Evolutionary conservation across 768 basidiomycete species (phyloP).

Genomic region (Boletus tomentosulus): DNA sequence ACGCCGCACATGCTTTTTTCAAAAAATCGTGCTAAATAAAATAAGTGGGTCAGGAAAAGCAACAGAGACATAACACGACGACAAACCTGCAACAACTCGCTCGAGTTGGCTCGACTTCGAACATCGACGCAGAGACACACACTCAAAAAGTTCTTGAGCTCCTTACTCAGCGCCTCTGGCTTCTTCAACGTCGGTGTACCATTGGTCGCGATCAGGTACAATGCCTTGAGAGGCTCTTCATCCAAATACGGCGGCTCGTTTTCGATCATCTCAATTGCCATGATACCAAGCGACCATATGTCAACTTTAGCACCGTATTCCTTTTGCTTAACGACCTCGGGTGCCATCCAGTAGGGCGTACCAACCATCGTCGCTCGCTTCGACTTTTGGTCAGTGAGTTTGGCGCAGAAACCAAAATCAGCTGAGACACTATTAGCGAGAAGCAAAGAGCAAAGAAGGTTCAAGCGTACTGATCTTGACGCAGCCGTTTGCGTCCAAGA

Average conservation of each 20-base stretch:
- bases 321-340: constrained; percentile 97
- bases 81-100: constrained; percentile 78
- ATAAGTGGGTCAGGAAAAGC: neutral
- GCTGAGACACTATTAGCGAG: constrained; percentile 45
- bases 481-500: constrained; percentile 85
- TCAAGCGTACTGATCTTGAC: constrained; percentile 91
- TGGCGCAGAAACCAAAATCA: constrained; percentile 96
- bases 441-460: neutral
- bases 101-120: constrained; percentile 84
- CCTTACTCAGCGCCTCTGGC: constrained; percentile 85
- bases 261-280: constrained; percentile 99
- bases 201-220: constrained; percentile 96
- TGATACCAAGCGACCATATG: constrained; percentile 95
- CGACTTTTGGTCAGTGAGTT: constrained; percentile 92
- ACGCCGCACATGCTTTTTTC: constrained; percentile 78
- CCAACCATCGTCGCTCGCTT: constrained; percentile 99
- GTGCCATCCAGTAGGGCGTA: constrained; percentile 98
- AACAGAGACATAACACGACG: neutral
- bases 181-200: constrained; percentile 98
- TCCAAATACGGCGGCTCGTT: constrained; percentile 95
- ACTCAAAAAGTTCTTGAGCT: constrained; percentile 93
- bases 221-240: constrained; percentile 90
- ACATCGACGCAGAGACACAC: constrained; percentile 99
- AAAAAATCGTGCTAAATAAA: constrained; percentile 83
- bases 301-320: constrained; percentile 97